Evolutionary conservation across 2,329 filamentous ascomycete genomes (phyloP).

Genomic region (Aspergillus spinulosporus): DNA sequence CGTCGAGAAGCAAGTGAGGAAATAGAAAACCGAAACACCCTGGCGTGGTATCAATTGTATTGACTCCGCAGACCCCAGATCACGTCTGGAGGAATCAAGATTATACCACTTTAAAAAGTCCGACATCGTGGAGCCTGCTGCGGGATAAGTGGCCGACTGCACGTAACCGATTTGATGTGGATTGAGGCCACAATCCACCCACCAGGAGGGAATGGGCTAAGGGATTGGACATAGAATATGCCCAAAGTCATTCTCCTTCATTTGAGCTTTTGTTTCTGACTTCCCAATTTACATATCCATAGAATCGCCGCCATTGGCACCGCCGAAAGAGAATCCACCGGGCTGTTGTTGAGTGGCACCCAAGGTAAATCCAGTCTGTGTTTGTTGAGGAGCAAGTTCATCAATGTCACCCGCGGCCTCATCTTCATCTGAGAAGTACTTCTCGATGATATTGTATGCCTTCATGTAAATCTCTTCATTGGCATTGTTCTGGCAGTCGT

Average conservation of each 20-base stretch:
- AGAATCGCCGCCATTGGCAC: slow-evolving; percentile 61
- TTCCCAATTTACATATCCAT: slow-evolving; percentile 67
- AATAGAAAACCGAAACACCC: slow-evolving; percentile 5
- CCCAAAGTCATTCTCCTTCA: slow-evolving; percentile 1
- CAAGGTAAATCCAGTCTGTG: slow-evolving; percentile 73
- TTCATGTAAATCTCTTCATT: slow-evolving; percentile 99
- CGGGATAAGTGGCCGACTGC: slow-evolving; percentile 4
- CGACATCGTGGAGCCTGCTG: slow-evolving; percentile 8
- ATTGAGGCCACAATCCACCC: slow-evolving; percentile 17
- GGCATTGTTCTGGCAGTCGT: slow-evolving; percentile 99
- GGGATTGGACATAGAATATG: slow-evolving; percentile 12
- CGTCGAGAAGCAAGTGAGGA: slow-evolving; percentile 1
- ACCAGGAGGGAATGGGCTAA: slow-evolving; percentile 14
- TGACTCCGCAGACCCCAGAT: neutral
- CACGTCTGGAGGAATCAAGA: neutral
- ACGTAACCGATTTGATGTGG: slow-evolving; percentile 17
- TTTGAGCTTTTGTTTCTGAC: neutral
- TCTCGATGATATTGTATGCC: slow-evolving; percentile 99
- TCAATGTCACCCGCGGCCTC: slow-evolving; percentile 76
- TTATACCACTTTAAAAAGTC: slow-evolving; percentile 15
- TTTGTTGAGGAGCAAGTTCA: slow-evolving; percentile 71
- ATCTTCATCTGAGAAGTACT: slow-evolving; percentile 99
- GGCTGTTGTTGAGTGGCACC: slow-evolving; percentile 63
- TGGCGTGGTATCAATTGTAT: slow-evolving; percentile 5
- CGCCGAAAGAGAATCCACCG: slow-evolving; percentile 89